phyloP scores from a whole-genome alignment of 352 stramenopile genomes.

The Plasmopara viticola region DNA sequence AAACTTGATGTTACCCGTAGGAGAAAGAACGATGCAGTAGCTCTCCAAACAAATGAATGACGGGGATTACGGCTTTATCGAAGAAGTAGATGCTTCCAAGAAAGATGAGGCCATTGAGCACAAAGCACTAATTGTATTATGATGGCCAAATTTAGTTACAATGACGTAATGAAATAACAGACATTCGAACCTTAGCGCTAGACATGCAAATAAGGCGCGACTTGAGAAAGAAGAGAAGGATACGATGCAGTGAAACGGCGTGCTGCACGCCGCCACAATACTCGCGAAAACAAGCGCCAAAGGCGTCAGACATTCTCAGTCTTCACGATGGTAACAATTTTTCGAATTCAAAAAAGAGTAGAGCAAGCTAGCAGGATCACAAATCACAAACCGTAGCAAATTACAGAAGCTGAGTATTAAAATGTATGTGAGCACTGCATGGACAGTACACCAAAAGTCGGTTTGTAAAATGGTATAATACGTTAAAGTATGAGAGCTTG shows the following conservation, averaged over 20 bases:
- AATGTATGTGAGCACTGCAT: not conserved
- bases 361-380: slow-evolving; percentile 1
- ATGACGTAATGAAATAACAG: not conserved
- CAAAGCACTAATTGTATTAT: slow-evolving; percentile 48
- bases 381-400: slow-evolving; percentile 1
- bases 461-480: too few species aligned
- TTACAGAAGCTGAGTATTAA: too few species aligned
- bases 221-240: slow-evolving; percentile 82
- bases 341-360: not conserved
- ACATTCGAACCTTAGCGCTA: slow-evolving; percentile 56
- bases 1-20: slow-evolving; percentile 33
- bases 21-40: slow-evolving; percentile 67
- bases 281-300: slow-evolving; percentile 64
- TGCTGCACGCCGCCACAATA: slow-evolving; percentile 84
- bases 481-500: too few species aligned
- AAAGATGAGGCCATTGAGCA: slow-evolving; percentile 87
- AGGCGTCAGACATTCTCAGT: slow-evolving; percentile 34
- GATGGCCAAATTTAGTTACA: not conserved
- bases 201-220: slow-evolving; percentile 80
- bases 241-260: slow-evolving; percentile 79
- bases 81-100: slow-evolving; percentile 89
- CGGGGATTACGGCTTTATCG: slow-evolving; percentile 70
- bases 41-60: slow-evolving; percentile 85
- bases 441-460: too few species aligned
- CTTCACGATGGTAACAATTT: slow-evolving; percentile 1